Evolutionary conservation across 257 asterid genomes (phyloP), one percentile per base, ranked within the genome.

Genomic region (Nicotiana obtusifolia): DNA sequence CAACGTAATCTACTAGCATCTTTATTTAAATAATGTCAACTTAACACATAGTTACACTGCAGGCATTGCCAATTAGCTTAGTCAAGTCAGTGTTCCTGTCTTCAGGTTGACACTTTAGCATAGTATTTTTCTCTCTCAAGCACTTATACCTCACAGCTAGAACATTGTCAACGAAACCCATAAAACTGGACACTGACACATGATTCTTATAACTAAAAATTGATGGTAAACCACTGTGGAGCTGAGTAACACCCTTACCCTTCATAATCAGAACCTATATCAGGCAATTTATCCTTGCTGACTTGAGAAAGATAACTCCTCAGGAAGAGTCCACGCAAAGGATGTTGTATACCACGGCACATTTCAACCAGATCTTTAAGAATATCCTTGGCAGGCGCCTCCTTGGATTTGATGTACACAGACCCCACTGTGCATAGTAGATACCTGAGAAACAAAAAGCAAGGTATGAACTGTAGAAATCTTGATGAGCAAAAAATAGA

Each of bases 261-360:
- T 91, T 94, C 99, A 80, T 92, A 93, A 83, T 96, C 99, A 1
- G 99, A 96, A 56, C 98, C 99, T 84, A 94, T 89, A 81, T 96
- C 99, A 30, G 99, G 99, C 82, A 96, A 88, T 81, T 94, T 96
- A 86, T 96, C 99, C 86, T 87, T 92, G 83, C 99, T 96, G 84
- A 96, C 98, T 96, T 96, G 99, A 82, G 99, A 91, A 78, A 96
- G 97, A 83, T 96, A 96, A 88, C 99, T 96, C 90, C 99, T 91
- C 28, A 96, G 86, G 82, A 96, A 96, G 62, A 96, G 97, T 37
- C 99, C 99, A 80, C 99, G 99, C 24, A 96, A 84, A 62, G 99
- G 99, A 88, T 96, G 97, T 78, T 96, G 98, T 75, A 96, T 87
- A 59, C 97, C 97, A 19, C 98, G 99, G 77, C 99, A 92, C 99